A percentile compares a stretch with the other conserved stretches of the same genome.
These are phyloP conservation scores for Paratrypanosoma confusum DNA, from an alignment of 208 protist species.

Conservation along the genomic window DNA sequence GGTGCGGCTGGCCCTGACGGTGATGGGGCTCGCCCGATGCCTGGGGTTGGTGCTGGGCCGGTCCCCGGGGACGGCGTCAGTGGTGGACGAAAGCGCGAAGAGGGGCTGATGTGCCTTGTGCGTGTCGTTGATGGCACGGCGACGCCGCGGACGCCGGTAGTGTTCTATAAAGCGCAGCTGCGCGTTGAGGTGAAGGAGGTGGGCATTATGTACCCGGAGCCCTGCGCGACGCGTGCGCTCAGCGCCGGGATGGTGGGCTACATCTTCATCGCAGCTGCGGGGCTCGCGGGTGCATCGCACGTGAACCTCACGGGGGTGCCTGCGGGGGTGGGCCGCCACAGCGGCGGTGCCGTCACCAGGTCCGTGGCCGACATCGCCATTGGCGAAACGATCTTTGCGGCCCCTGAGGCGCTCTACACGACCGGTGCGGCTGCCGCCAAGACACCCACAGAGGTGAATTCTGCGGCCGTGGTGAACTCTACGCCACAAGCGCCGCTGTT, in stretches of 20 bases:
- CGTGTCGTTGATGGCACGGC: conserved; percentile 87
- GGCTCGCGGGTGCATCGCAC: conserved; percentile 93
- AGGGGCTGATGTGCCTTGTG: conserved; percentile 71
- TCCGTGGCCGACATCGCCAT: conserved; percentile 25
- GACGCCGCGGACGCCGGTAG: conserved; percentile 53
- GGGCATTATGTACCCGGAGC: conserved; percentile 92
- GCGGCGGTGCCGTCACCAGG: conserved; percentile 31
- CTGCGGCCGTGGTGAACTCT: too few relatives aligned
- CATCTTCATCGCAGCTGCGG: conserved; percentile 86
- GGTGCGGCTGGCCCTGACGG: conserved; percentile 65
- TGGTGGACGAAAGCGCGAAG: too few relatives aligned
- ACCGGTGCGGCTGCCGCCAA: not conserved
- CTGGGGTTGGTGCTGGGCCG: not conserved
- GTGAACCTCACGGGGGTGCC: conserved; percentile 55
- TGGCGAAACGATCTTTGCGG: not conserved
- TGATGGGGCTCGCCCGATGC: not conserved
- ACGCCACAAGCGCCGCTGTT: too few relatives aligned
- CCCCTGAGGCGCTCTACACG: not conserved
- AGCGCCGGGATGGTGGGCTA: conserved; percentile 95
- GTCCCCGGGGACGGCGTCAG: not conserved
- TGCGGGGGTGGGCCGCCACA: conserved; percentile 4
- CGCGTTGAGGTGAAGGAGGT: conserved; percentile 84
- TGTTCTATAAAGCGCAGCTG: conserved; percentile 42
- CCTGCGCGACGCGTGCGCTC: conserved; percentile 60
- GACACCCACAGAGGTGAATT: too few relatives aligned